Conservation (phyloP, 495 filamentous ascomycete species). For the Hypoxylon intermedium region DNA sequence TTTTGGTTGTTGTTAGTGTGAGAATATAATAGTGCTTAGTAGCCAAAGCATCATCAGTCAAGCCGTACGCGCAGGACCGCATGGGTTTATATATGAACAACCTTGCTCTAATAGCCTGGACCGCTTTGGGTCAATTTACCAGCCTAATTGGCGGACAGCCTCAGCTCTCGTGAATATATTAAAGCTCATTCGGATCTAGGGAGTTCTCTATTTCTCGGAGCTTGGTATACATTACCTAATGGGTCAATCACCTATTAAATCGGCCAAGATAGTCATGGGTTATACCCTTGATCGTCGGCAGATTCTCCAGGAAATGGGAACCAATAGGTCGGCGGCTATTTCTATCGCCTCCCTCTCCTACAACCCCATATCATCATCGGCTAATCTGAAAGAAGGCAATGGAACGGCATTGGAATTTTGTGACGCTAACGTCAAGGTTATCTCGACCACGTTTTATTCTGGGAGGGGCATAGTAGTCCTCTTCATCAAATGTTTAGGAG, state of each 20-base stretch:
- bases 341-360: slow-evolving; percentile 30
- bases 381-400: slow-evolving; percentile 36
- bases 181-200: slow-evolving; percentile 17
- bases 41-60: slow-evolving; percentile 21
- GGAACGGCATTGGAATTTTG: slow-evolving; percentile 16
- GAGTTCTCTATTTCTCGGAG: slow-evolving; percentile 39
- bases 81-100: slow-evolving; percentile 16
- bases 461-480: neutral
- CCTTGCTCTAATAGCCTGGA: slow-evolving; percentile 6
- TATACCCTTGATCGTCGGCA: slow-evolving; percentile 39
- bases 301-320: slow-evolving; percentile 36
- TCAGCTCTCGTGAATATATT: slow-evolving; percentile 31
- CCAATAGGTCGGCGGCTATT: slow-evolving; percentile 41
- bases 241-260: slow-evolving; percentile 29
- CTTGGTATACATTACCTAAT: slow-evolving; percentile 33
- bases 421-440: neutral
- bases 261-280: slow-evolving; percentile 19
- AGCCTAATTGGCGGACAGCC: slow-evolving; percentile 34
- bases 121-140: slow-evolving; percentile 20
- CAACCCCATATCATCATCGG: slow-evolving; percentile 35
- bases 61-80: slow-evolving; percentile 11
- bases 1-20: slow-evolving; percentile 34
- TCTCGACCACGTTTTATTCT: neutral
- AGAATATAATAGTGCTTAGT: neutral
- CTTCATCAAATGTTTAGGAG: neutral